Percentiles rank a stretch among this genome's conserved stretches.
These are phyloP conservation scores for Pythium dissimile DNA, from an alignment of 352 stramenopile genomes.

Conservation along the genomic window DNA sequence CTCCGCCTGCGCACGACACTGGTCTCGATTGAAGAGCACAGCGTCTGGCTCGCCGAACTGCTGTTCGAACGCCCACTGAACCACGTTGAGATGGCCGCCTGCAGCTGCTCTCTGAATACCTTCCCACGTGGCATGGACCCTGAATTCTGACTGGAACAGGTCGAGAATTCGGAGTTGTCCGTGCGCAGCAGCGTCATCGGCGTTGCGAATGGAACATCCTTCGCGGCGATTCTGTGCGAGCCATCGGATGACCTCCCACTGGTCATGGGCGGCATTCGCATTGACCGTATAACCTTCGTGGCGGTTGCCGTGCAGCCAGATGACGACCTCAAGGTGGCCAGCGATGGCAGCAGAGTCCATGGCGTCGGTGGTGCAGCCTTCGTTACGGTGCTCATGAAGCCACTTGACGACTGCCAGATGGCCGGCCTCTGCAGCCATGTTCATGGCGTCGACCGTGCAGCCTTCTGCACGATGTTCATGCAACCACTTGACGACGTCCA, in stretches of 20 bases:
- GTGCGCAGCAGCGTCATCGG: neutral
- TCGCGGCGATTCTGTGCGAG: constrained; percentile 2
- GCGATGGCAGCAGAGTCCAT: constrained; percentile 4
- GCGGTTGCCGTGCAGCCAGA: constrained; percentile 17
- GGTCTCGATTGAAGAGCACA: neutral
- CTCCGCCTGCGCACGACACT: constrained; percentile 7
- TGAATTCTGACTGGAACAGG: neutral
- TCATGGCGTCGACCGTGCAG: constrained; percentile 2
- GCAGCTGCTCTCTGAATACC: neutral
- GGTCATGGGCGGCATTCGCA: constrained; percentile 8
- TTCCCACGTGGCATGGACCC: neutral
- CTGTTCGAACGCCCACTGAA: constrained; percentile 2
- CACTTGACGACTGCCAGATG: constrained; percentile 13
- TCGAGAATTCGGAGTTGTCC: neutral
- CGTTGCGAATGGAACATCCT: neutral
- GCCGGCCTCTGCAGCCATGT: constrained; percentile 1
- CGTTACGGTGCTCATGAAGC: constrained; percentile 10
- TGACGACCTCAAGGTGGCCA: constrained; percentile 15
- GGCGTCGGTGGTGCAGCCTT: constrained; percentile 3
- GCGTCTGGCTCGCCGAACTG: neutral
- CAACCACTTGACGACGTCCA: constrained; percentile 66
- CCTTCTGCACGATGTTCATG: constrained; percentile 32
- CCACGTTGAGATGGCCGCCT: constrained; percentile 5
- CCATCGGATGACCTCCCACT: constrained; percentile 18
- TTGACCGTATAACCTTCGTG: constrained; percentile 11